Evolutionary conservation across 257 asterid genomes (phyloP).

Genomic region (Anisodus tanguticus): DNA sequence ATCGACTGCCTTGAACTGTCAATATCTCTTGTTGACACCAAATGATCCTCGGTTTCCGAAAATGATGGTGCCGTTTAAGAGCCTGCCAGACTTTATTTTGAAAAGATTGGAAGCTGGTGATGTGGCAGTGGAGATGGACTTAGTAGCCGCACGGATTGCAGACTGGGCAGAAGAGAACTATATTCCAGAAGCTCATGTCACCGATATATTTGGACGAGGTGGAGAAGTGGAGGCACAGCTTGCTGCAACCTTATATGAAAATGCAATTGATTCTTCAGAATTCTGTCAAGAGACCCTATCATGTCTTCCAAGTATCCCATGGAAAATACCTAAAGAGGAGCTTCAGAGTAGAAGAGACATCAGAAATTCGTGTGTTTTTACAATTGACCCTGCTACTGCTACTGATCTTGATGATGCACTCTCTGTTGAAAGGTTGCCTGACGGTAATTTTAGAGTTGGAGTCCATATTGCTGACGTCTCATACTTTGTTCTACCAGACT

Average conservation of each 20-base stretch:
- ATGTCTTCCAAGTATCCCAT: conserved; percentile 65
- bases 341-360: conserved; percentile 59
- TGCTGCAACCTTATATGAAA: conserved; percentile 81
- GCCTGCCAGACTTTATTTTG: conserved; percentile 60
- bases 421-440: conserved; percentile 59
- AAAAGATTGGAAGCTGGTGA: conserved; percentile 71
- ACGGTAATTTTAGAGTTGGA: conserved; percentile 71
- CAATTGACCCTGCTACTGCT: conserved; percentile 84
- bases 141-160: conserved; percentile 72
- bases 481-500: conserved; percentile 74
- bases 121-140: conserved; percentile 64
- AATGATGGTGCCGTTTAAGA: conserved; percentile 61
- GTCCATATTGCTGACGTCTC: conserved; percentile 92
- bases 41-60: conserved; percentile 75
- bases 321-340: conserved; percentile 72
- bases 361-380: conserved; percentile 68
- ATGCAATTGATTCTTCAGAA: conserved; percentile 69
- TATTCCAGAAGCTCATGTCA: conserved; percentile 67
- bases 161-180: conserved; percentile 75
- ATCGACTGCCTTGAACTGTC: conserved; percentile 42
- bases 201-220: conserved; percentile 73
- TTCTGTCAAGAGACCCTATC: conserved; percentile 66
- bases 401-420: conserved; percentile 94
- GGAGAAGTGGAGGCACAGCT: conserved; percentile 74
- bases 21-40: conserved; percentile 62